Percentiles rank a stretch among this genome's conserved stretches.
Evolutionary conservation across 2,329 filamentous ascomycete genomes (phyloP).

Genomic region (Ophiostoma pallidulum): DNA sequence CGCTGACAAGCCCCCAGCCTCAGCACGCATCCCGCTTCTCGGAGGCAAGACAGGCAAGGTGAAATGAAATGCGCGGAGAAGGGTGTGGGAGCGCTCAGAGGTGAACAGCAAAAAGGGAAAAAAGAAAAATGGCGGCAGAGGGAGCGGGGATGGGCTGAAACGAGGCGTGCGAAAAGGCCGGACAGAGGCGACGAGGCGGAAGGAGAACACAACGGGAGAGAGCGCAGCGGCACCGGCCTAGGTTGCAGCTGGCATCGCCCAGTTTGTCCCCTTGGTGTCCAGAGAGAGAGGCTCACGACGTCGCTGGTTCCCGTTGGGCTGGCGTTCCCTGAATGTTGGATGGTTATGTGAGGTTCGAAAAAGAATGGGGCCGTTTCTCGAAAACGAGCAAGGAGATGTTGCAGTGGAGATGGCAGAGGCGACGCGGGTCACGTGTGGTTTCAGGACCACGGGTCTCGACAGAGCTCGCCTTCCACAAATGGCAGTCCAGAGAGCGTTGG

Average conservation of each 20-base stretch:
- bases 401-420: background rate
- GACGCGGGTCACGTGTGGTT: conserved; percentile 3
- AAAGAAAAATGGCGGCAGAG: no score
- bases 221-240: no score
- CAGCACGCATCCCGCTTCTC: no score
- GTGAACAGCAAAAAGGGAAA: background rate
- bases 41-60: background rate
- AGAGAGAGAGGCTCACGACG: no score
- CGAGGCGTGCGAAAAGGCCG: no score
- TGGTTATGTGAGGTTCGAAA: background rate
- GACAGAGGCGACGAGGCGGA: no score
- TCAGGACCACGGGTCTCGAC: background rate
- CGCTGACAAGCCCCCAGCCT: background rate
- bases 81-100: no score
- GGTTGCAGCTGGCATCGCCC: background rate
- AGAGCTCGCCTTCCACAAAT: background rate
- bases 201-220: no score
- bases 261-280: no score
- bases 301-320: background rate
- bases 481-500: background rate
- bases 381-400: no score
- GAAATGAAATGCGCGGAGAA: background rate
- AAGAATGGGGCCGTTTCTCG: no score
- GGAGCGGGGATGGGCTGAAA: background rate
- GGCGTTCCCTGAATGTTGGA: background rate